Evolutionary conservation across 306 rosid genomes (phyloP).

Genomic region (Corylus americana): DNA sequence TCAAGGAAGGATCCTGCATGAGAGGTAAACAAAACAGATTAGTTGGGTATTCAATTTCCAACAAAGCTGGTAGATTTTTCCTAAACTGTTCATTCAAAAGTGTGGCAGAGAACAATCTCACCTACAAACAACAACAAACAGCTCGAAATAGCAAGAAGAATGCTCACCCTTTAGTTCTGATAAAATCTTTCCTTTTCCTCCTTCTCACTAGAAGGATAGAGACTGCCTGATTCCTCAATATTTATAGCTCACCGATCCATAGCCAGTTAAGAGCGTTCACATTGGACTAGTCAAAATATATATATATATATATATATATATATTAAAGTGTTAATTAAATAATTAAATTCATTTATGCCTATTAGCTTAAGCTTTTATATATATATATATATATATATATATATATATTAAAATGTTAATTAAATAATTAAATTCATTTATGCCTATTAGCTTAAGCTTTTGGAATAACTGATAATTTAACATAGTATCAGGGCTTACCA

Average conservation of each 20-base stretch:
- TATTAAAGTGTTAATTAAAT: too few relatives aligned
- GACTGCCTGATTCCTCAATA: slow-evolving; percentile 28
- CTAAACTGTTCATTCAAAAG: slow-evolving; percentile 3
- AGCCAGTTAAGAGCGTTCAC: neutral
- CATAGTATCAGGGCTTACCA: too few relatives aligned
- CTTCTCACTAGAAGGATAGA: slow-evolving; percentile 18
- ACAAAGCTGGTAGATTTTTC: neutral
- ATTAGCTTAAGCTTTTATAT: too few relatives aligned
- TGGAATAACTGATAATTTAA: too few relatives aligned
- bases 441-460: too few relatives aligned
- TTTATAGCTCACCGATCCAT: slow-evolving; percentile 30
- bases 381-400: too few relatives aligned
- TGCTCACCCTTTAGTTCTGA: slow-evolving; percentile 38
- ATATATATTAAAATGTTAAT: too few relatives aligned
- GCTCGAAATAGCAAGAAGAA: slow-evolving; percentile 2
- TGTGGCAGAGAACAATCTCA: neutral
- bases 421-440: too few relatives aligned
- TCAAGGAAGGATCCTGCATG: slow-evolving; percentile 29
- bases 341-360: too few relatives aligned
- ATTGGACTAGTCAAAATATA: too few relatives aligned
- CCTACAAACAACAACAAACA: neutral
- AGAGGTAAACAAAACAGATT: slow-evolving; percentile 23
- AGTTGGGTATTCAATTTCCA: slow-evolving; percentile 10
- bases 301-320: too few relatives aligned
- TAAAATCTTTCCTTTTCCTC: slow-evolving; percentile 17